Percentiles rank a stretch among this genome's conserved stretches.
Evolutionary conservation across 176 grass and related monocot genomes (phyloP).

Genomic region (Olyra latifolia): DNA sequence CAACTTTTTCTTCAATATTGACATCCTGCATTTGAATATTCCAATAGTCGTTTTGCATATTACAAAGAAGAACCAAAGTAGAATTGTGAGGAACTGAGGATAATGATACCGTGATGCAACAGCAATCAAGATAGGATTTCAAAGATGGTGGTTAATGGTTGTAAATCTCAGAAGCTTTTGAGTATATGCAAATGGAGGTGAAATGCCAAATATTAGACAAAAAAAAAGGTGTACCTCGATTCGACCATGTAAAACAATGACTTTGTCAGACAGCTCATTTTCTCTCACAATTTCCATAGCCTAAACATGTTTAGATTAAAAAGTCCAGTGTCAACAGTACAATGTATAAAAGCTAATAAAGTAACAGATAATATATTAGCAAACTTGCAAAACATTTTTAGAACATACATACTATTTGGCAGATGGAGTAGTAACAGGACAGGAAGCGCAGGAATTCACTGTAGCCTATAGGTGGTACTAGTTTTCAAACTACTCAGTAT

Average conservation of each 20-base stretch:
- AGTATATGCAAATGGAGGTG: conserved; percentile 5
- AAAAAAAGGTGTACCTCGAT: conserved; percentile 70
- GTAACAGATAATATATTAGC: background rate
- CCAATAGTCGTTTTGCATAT: conserved; percentile 1
- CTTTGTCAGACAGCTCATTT: conserved; percentile 88
- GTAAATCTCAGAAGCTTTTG: background rate
- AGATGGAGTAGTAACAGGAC: background rate
- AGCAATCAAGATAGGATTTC: conserved; percentile 13
- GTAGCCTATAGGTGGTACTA: background rate
- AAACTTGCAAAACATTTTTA: background rate
- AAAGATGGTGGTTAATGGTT: background rate
- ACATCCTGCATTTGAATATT: conserved; percentile 66
- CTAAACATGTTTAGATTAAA: conserved; percentile 52
- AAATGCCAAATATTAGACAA: conserved; percentile 17
- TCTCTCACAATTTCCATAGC: conserved; percentile 92
- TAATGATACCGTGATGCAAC: background rate
- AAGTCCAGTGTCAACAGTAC: conserved; percentile 19
- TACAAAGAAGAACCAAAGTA: conserved; percentile 6
- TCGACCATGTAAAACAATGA: conserved; percentile 88
- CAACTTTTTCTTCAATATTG: conserved; percentile 88
- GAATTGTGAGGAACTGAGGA: conserved; percentile 20
- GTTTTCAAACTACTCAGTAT: conserved; percentile 1
- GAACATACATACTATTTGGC: background rate
- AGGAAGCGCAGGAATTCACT: conserved; percentile 4
- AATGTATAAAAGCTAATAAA: conserved; percentile 25